Evolutionary conservation across 2,329 filamentous ascomycete genomes (phyloP).

Genomic region (Ophiostoma himal-ulmi): DNA sequence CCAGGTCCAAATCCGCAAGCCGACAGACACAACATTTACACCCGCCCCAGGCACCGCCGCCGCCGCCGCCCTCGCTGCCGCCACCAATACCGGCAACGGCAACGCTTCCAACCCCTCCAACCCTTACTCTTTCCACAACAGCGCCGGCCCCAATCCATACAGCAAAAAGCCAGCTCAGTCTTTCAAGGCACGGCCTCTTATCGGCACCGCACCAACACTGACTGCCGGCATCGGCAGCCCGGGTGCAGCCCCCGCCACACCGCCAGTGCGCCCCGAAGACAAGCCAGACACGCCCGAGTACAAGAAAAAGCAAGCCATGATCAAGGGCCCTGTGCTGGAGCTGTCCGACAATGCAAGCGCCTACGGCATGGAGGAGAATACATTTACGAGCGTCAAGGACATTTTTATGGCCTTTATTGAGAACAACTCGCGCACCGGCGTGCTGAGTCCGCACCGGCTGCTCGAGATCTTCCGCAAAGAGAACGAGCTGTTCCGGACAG

Average conservation of each 20-base stretch:
- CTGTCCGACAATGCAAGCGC: constrained; percentile 68
- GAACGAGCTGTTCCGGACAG: constrained; percentile 94
- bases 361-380: constrained; percentile 90
- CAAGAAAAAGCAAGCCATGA: constrained; percentile 93
- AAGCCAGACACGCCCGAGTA: constrained; percentile 93
- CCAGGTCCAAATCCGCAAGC: constrained; percentile 51
- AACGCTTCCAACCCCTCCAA: background rate
- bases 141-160: constrained; percentile 2
- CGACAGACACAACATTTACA: constrained; percentile 18
- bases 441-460: constrained; percentile 87
- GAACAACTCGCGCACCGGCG: constrained; percentile 74
- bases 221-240: constrained; percentile 1
- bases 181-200: constrained; percentile 50
- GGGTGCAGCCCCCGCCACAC: constrained; percentile 37
- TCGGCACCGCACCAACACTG: constrained; percentile 34
- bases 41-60: constrained; percentile 34
- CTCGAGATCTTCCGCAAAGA: constrained; percentile 89
- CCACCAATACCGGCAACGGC: constrained; percentile 43
- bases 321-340: constrained; percentile 79
- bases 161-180: constrained; percentile 44
- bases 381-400: constrained; percentile 92
- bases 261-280: constrained; percentile 68
- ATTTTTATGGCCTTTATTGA: constrained; percentile 88
- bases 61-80: constrained; percentile 24
- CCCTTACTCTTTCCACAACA: constrained; percentile 6